Conservation (phyloP, 805 yeast genomes). For the Starmerella vaccinii region DNA sequence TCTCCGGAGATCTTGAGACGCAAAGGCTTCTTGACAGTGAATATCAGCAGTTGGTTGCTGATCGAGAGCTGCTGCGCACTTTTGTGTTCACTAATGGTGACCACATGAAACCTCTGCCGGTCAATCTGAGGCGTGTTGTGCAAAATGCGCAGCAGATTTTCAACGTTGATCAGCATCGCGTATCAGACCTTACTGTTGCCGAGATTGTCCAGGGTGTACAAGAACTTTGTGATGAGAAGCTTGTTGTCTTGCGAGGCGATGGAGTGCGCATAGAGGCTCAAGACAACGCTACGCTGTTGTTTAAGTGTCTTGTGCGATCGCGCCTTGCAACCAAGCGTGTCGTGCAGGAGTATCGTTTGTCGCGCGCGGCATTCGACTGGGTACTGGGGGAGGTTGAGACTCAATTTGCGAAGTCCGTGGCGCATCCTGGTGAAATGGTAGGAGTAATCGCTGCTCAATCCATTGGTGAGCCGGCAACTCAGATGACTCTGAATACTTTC, state of each 20-base stretch:
- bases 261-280: slow-evolving; percentile 78
- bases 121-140: slow-evolving; percentile 87
- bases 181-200: slow-evolving; percentile 77
- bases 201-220: slow-evolving; percentile 69
- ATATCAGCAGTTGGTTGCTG: slow-evolving; percentile 62
- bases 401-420: slow-evolving; percentile 83
- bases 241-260: slow-evolving; percentile 68
- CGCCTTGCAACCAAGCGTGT: slow-evolving; percentile 85
- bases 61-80: slow-evolving; percentile 69
- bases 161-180: slow-evolving; percentile 81
- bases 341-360: slow-evolving; percentile 78
- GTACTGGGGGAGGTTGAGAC: slow-evolving; percentile 87
- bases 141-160: slow-evolving; percentile 97
- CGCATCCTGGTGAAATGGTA: slow-evolving; percentile 97
- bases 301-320: slow-evolving; percentile 87
- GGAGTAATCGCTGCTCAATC: slow-evolving; percentile 97
- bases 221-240: slow-evolving; percentile 53
- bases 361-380: slow-evolving; percentile 86
- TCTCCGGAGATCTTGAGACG: slow-evolving; percentile 75
- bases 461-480: slow-evolving; percentile 97
- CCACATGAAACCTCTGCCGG: slow-evolving; percentile 94
- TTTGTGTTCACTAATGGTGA: slow-evolving; percentile 88
- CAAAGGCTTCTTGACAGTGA: slow-evolving; percentile 78
- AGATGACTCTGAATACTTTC: slow-evolving; percentile 95
- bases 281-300: slow-evolving; percentile 76